Conservation (phyloP, 2,329 filamentous ascomycete species). For the Emergomyces pasteurianus region DNA sequence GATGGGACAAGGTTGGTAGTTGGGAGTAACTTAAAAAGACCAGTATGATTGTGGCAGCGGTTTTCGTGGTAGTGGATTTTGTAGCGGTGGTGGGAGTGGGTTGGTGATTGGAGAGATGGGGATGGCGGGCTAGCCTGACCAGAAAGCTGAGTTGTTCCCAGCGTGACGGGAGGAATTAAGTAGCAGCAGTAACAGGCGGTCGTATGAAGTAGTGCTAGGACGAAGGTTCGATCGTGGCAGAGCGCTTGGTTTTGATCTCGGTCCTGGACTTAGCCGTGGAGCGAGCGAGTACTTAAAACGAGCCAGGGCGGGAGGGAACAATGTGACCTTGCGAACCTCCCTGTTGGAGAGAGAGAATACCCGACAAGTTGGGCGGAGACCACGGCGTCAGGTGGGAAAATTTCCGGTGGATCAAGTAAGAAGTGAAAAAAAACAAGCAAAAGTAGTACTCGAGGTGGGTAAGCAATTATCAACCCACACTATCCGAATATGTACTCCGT, state of each 20-base stretch:
- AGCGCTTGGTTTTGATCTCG: conserved; percentile 1
- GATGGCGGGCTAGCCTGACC: background rate
- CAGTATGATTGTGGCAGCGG: background rate
- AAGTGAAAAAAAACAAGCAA: background rate
- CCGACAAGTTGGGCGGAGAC: conserved; percentile 1
- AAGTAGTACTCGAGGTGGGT: background rate
- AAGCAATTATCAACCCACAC: background rate
- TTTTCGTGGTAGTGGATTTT: background rate
- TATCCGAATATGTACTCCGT: background rate
- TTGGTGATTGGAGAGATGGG: background rate
- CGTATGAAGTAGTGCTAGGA: background rate
- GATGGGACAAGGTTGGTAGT: background rate
- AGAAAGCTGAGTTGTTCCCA: background rate
- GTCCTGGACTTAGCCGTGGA: background rate
- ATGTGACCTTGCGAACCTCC: background rate
- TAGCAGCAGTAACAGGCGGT: background rate
- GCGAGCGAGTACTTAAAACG: background rate
- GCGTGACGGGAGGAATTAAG: background rate
- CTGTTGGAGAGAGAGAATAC: background rate
- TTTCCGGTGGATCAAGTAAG: background rate
- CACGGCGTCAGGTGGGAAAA: background rate
- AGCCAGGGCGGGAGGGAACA: background rate
- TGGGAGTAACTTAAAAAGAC: background rate
- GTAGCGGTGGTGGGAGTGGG: background rate
- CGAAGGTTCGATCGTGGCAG: conserved; percentile 3